A percentile compares a stretch with the other conserved stretches of the same genome.
Evolutionary conservation across 2,329 filamentous ascomycete genomes (phyloP).

Genomic region (Phyllosticta ampelicida): DNA sequence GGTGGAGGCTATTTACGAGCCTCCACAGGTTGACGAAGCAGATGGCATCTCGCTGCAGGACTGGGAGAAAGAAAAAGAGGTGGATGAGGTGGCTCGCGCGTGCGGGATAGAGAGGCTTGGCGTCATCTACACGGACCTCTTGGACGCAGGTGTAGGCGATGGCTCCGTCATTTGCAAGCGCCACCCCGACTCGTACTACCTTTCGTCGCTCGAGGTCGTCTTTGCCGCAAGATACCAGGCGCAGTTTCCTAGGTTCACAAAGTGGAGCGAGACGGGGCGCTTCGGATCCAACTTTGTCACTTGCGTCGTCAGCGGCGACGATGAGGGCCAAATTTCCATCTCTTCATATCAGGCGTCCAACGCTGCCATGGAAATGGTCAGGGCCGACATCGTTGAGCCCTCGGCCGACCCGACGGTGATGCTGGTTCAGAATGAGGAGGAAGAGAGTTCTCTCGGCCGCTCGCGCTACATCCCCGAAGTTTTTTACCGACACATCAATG

Average conservation of each 20-base stretch:
- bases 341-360: slow-evolving; percentile 93
- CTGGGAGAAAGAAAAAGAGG: slow-evolving; percentile 74
- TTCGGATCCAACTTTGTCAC: slow-evolving; percentile 98
- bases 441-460: slow-evolving; percentile 59
- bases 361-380: slow-evolving; percentile 91
- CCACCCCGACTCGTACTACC: slow-evolving; percentile 87
- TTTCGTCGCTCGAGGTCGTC: slow-evolving; percentile 83
- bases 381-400: slow-evolving; percentile 87
- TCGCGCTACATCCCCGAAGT: slow-evolving; percentile 93
- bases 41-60: slow-evolving; percentile 78
- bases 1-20: slow-evolving; percentile 94
- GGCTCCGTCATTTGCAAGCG: slow-evolving; percentile 89
- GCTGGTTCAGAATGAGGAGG: slow-evolving; percentile 87
- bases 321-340: slow-evolving; percentile 76
- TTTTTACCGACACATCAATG: slow-evolving; percentile 90
- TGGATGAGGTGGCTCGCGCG: slow-evolving; percentile 67
- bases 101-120: slow-evolving; percentile 85
- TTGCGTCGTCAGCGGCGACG: slow-evolving; percentile 88
- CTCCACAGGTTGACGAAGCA: slow-evolving; percentile 77
- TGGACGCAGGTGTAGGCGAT: slow-evolving; percentile 70
- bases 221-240: slow-evolving; percentile 85
- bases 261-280: slow-evolving; percentile 90
- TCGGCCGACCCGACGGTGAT: slow-evolving; percentile 88
- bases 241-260: slow-evolving; percentile 77
- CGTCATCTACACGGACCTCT: slow-evolving; percentile 86